Evolutionary conservation across 176 grass and related monocot genomes (phyloP), one percentile per base, ranked within the genome.

Genomic region (Hyparrhenia diplandra): DNA sequence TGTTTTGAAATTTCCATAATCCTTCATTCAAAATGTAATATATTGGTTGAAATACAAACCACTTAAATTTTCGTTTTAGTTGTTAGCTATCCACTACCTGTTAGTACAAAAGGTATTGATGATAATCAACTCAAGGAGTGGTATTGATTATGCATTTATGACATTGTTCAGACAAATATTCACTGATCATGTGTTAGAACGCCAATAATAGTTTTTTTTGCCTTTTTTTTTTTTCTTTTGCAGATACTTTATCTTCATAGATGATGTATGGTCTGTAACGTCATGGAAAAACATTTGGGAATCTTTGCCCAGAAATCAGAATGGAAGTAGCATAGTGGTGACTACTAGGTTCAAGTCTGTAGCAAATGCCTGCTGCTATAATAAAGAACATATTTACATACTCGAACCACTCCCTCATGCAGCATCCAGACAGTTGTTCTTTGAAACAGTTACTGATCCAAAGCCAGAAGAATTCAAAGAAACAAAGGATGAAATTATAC

Each of bases 261-360:
- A 73, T 32, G 70, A 52, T 51, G 27, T 73, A 21, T 73, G 70
- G 70, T 51, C 70, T 0, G 70, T 52, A 13, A 1, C 27, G 0
- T 30, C 27, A 21, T 73, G 70, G 70, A 0, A 20, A 11, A 32
- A 6, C 1, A 51, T 73, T 32, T 32, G 45, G 43, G 27, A 51
- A 49, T 73, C 70, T 31, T 51, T 73, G 27, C 43, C 70, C 16
- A 73, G 0, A 32, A 73, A 73, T 51, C 4, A 21, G 0, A 51
- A 30, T 1, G 69, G 41, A 0, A 46, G 67, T 17, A 47, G 41
- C 24, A 47, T 71, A 29, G 42, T 71, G 16, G 69, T 73, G 69
- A 73, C 54, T 60, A 32, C 52, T 11, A 76, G 74, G 23, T 76
- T 60, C 23, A 76, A 76, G 0, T 61, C 55, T 28, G 35, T 76